Percentiles rank a stretch among this genome's conserved stretches.
These are phyloP conservation scores for Ogataea sp. DNA, from an alignment of 805 yeast species.

Conservation along the genomic window DNA sequence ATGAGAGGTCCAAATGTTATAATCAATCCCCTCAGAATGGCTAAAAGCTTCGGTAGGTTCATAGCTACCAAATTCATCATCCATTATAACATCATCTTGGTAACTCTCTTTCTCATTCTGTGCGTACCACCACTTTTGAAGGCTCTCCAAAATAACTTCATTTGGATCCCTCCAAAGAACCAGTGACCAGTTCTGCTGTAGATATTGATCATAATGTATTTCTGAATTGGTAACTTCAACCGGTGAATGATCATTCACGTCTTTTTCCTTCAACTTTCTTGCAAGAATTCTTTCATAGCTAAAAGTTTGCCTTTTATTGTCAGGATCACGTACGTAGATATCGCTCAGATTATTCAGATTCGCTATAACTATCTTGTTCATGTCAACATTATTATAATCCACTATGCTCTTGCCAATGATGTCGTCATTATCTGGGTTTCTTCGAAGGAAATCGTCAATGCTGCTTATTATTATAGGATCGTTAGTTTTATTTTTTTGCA, in stretches of 20 bases:
- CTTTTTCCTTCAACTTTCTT: not conserved
- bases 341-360: constrained; percentile 7
- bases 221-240: constrained; percentile 12
- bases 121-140: constrained; percentile 8
- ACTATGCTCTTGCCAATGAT: not conserved
- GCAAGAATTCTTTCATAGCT: constrained; percentile 3
- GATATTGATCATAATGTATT: constrained; percentile 13
- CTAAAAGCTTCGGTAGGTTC: too few relatives aligned
- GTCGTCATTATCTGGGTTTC: constrained; percentile 12
- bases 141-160: constrained; percentile 8
- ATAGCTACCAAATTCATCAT: too few relatives aligned
- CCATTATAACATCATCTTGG: constrained; percentile 4
- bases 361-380: constrained; percentile 8
- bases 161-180: constrained; percentile 18
- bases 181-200: constrained; percentile 13
- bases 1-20: constrained; percentile 4
- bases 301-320: constrained; percentile 2
- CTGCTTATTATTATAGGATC: constrained; percentile 13
- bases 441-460: constrained; percentile 17
- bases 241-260: constrained; percentile 1
- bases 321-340: constrained; percentile 4
- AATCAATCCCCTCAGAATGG: not conserved
- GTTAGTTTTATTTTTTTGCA: not conserved
- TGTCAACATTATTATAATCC: constrained; percentile 2
- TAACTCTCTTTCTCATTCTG: not conserved